phyloP scores from a whole-genome alignment of 768 basidiomycete species.

The Leccinum rimulosum region DNA sequence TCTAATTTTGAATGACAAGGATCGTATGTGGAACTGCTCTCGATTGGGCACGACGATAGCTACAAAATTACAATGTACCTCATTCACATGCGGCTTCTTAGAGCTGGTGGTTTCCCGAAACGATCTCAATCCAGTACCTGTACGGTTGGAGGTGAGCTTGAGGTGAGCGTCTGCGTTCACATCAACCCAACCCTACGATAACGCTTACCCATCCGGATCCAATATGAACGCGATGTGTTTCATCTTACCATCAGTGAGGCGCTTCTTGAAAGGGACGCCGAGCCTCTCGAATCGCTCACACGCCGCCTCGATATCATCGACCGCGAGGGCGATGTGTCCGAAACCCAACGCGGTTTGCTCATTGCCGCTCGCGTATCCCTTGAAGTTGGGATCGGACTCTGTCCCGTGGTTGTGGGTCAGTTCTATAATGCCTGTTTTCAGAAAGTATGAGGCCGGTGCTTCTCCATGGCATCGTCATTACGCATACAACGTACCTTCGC shows the following conservation, averaged over 20 bases:
- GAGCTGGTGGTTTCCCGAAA: conserved; percentile 35
- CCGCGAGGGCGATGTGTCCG: conserved; percentile 87
- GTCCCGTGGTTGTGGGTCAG: conserved; percentile 90
- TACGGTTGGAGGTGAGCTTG: background rate
- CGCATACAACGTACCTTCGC: conserved; percentile 56
- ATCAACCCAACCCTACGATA: background rate
- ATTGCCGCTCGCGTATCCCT: conserved; percentile 87
- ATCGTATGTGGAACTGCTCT: background rate
- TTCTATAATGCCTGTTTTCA: conserved; percentile 66
- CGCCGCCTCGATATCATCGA: conserved; percentile 78
- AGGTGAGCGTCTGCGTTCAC: background rate
- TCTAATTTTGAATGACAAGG: too few relatives aligned
- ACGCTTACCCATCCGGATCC: conserved; percentile 74
- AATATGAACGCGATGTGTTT: conserved; percentile 78
- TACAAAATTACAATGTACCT: background rate
- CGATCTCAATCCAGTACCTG: conserved; percentile 63
- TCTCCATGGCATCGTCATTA: background rate
- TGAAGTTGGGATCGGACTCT: conserved; percentile 72
- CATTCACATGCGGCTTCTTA: conserved; percentile 9
- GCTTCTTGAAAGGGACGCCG: conserved; percentile 86
- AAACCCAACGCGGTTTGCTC: conserved; percentile 73
- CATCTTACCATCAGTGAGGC: conserved; percentile 83
- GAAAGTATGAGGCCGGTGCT: background rate
- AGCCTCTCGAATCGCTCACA: conserved; percentile 80
- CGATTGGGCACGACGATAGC: background rate